Evolutionary conservation across 768 basidiomycete genomes (phyloP).

Genomic region (Kwoniella europaea): DNA sequence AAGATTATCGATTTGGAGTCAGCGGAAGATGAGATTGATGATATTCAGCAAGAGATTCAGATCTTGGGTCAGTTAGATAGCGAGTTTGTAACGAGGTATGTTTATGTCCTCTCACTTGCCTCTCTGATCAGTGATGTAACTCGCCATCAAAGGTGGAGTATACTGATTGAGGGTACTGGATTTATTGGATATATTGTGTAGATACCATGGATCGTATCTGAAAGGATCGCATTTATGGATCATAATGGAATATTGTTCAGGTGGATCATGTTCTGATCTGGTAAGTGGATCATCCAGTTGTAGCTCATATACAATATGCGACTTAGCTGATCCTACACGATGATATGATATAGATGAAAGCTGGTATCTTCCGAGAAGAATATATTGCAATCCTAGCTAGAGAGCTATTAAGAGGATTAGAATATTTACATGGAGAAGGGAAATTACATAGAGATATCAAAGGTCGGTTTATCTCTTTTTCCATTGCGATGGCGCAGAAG

Average conservation of each 20-base stretch:
- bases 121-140: background rate
- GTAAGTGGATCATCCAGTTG: slow-evolving; percentile 61
- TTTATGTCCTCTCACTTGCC: slow-evolving; percentile 24
- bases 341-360: slow-evolving; percentile 77
- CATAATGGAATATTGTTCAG: slow-evolving; percentile 96
- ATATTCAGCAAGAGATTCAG: slow-evolving; percentile 97
- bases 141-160: background rate
- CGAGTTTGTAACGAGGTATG: slow-evolving; percentile 91
- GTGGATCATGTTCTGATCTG: slow-evolving; percentile 95
- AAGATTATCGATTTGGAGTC: slow-evolving; percentile 99
- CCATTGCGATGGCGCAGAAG: background rate
- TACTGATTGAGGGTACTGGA: background rate
- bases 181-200: slow-evolving; percentile 37
- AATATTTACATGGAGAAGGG: slow-evolving; percentile 93
- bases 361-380: slow-evolving; percentile 95
- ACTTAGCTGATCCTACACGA: background rate
- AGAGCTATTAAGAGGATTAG: slow-evolving; percentile 87
- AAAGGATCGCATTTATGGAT: slow-evolving; percentile 98
- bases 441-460: slow-evolving; percentile 99
- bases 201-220: slow-evolving; percentile 94
- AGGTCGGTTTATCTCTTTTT: slow-evolving; percentile 62
- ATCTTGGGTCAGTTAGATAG: slow-evolving; percentile 96
- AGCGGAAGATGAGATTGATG: slow-evolving; percentile 99
- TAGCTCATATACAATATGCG: too few relatives aligned
- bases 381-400: slow-evolving; percentile 97